phyloP scores from a whole-genome alignment of 23 red algal genomes.

The Pyropia yezoensis region DNA sequence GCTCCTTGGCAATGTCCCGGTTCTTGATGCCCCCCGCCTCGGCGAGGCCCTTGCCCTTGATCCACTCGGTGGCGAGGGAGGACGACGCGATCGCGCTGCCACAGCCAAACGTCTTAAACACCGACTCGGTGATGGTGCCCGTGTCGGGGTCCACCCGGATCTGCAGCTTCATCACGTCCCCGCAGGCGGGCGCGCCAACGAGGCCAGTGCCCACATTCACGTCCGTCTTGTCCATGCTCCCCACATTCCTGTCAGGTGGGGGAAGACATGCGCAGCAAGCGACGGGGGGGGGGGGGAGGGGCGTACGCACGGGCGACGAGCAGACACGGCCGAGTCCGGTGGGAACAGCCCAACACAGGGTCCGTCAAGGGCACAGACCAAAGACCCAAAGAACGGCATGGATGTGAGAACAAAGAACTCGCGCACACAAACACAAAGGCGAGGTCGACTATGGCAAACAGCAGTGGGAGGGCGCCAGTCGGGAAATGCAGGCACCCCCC shows the following conservation, averaged over 20 bases:
- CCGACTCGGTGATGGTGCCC: constrained; percentile 79
- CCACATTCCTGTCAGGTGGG: constrained; percentile 59
- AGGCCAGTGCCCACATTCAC: constrained; percentile 88
- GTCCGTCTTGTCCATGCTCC: constrained; percentile 61
- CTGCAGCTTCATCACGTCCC: constrained; percentile 96
- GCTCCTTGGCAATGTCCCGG: constrained; percentile 82
- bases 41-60: constrained; percentile 74
- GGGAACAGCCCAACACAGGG: neutral
- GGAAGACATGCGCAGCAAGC: neutral
- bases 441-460: too few species aligned
- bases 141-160: constrained; percentile 76
- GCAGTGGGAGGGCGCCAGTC: too few species aligned
- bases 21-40: constrained; percentile 82
- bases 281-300: neutral
- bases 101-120: constrained; percentile 98
- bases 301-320: neutral
- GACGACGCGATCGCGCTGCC: constrained; percentile 92
- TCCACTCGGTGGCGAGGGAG: constrained; percentile 82
- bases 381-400: too few species aligned
- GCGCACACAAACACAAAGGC: too few species aligned
- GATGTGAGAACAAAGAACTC: too few species aligned
- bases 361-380: too few species aligned
- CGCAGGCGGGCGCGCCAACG: constrained; percentile 93
- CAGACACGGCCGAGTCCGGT: neutral
- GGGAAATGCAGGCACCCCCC: too few species aligned